These are phyloP conservation scores for Xylaria scruposa DNA, from an alignment of 495 filamentous ascomycete genomes.

Conservation along the genomic window DNA sequence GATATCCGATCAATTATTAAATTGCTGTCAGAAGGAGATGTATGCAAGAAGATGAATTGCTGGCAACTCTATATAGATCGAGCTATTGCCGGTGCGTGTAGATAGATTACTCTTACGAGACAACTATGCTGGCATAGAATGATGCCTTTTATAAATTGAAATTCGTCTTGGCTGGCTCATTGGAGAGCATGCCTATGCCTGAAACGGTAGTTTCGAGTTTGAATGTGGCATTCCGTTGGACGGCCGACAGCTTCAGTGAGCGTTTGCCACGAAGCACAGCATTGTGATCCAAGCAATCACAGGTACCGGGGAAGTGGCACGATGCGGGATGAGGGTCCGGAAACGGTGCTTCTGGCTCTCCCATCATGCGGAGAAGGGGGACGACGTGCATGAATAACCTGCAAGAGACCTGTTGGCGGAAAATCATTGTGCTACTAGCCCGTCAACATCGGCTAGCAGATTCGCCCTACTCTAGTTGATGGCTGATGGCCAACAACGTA, in stretches of 20 bases:
- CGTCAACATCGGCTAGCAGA: conserved; percentile 10
- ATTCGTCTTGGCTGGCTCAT: not conserved
- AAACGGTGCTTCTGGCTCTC: conserved; percentile 19
- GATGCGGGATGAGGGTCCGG: conserved; percentile 20
- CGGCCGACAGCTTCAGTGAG: conserved; percentile 45
- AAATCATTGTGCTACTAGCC: conserved; percentile 10
- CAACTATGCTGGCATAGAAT: not conserved
- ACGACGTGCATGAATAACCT: conserved; percentile 23
- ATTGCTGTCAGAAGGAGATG: not conserved
- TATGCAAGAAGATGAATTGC: not conserved
- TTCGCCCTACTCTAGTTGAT: not conserved
- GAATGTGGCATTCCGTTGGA: conserved; percentile 15
- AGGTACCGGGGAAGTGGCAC: conserved; percentile 38
- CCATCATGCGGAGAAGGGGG: conserved; percentile 26
- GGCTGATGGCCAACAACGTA: conserved; percentile 5
- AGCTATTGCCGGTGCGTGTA: not conserved
- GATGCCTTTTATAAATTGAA: not conserved
- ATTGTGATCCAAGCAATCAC: conserved; percentile 34
- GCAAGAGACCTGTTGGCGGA: conserved; percentile 25
- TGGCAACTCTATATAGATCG: conserved; percentile 6
- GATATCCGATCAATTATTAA: conserved; percentile 8
- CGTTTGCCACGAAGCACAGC: conserved; percentile 55
- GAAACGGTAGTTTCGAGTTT: conserved; percentile 24
- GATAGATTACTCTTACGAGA: not conserved
- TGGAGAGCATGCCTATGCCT: conserved; percentile 24